Evolutionary conservation across 805 yeast species (phyloP), one percentile per base, ranked within the genome.

Genomic region (Cyberlindnera sargentensis): DNA sequence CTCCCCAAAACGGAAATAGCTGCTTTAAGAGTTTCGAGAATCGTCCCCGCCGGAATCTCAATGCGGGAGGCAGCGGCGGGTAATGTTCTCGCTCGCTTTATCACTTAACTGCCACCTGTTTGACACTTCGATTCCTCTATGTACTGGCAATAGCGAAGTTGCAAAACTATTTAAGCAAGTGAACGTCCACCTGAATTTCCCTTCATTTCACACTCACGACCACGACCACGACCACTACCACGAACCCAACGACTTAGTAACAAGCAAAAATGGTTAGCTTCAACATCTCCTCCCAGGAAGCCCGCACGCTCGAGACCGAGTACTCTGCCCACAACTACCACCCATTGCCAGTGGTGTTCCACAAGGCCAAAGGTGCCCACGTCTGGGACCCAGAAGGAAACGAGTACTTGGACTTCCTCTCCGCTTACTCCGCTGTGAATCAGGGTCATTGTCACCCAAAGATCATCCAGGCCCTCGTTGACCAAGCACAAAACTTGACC

Each of bases 331-430:
- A 90, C 70, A 91, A 91, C 73, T 91, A 91, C 71, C 96, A 88
- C 67, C 97, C 98, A 41, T 70, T 91, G 50, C 98, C 98, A 9
- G 96, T 91, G 47, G 97, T 91, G 11, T 85, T 91, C 67, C 75
- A 84, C 57, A 80, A 74, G 58, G 98, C 95, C 11, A 51, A 63
- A 47, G 98, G 98, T 40, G 96, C 96, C 27, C 83, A 86, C 52
- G 96, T 91, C 24, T 91, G 96, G 96, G 98, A 91, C 64, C 96
- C 97, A 6, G 98, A 91, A 67, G 97, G 96, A 51, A 86, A 82
- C 34, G 90, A 89, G 62, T 91, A 90, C 65, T 70, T 91, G 51
- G 98, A 91, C 65, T 91, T 91, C 61, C 70, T 91, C 47, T 84
- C 95, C 15, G 97, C 97, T 9, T 91, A 91, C 67, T 88, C 96